Evolutionary conservation across 768 basidiomycete genomes (phyloP), one percentile per base, ranked within the genome.

Genomic region (Trametopsis cervina): DNA sequence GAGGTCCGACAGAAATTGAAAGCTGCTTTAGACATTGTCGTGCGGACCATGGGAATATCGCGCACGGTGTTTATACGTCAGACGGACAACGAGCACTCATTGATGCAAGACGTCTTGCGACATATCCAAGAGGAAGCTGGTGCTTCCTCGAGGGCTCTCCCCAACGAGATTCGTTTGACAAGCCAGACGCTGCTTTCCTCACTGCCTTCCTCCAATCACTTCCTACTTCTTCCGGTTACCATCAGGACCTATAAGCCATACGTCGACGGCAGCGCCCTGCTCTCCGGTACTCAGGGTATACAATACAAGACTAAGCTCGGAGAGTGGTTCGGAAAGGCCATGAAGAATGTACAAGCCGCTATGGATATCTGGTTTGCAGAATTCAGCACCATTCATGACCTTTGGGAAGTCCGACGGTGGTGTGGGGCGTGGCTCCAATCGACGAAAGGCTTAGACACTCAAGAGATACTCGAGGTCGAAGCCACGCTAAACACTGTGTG

Each of bases 221-320:
- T 93, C 52, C 76, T 82, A 13, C 74, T 89, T 46, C 75, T 97
- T 0, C 90, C 92, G 0, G 59, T 71, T 1, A 75, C 70, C 50
- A 75, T 97, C 51, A 76, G 75, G 54, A 74, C 77, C 4, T 96
- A 93, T 64, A 88, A 83, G 57, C 93, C 93, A 7, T 94, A 89
- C 62, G 77, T 95, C 51, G 85, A 92, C 57, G 66, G 83, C 4
- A 68, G 72, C 7, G 80, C 87, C 0, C 63, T 78, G 0, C 77
- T 80, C 3, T 72, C 80, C 15, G 69, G 70, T 2, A 63, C 83
- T 20, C 63, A 76, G 3, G 69, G 69, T 38, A 55, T 63, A 1
- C 61, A 69, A 21, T 66, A 86, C 41, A 53, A 62, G 17, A 61
- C 69, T 15, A 78, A 73, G 47, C 62, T 90, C 11, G 61, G 68